Base-by-base conservation (phyloP, 2,329 filamentous ascomycete genomes). In the Mycogone perniciosa region DNA sequence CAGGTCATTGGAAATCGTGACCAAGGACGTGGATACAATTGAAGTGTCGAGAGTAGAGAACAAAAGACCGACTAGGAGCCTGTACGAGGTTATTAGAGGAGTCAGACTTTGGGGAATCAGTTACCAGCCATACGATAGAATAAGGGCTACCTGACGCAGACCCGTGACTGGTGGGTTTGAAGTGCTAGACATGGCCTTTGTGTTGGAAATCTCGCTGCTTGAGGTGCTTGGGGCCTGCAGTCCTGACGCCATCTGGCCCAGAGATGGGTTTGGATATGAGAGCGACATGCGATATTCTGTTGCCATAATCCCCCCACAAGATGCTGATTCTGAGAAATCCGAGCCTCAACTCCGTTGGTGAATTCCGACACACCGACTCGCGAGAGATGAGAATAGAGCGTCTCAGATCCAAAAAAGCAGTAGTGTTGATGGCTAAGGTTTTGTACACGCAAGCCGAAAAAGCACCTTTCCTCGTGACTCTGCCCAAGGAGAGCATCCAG, bases 31-130 rank as follows among this genome's bases (percentile, higher is more conserved):
- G 10, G 77, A 79, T 11, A 81, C 75, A 49, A 82, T 81, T 0
- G 77, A 80, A 1, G 76, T 77, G 53, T 82, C 79, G 37, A 81
- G 68, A 29, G 74, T 79, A 4, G 79, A 79, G 56, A 82, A 78
- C 11, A 82, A 68, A 2, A 82, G 69, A 3, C 79, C 77, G 3
- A 74, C 56, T 7, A 80, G 70, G 45, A 79, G 67, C 40, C 76
- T 79, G 39, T 8, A 33, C 9, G n/a, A 7, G 8, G 7, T 31
- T 9, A 47, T 46, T 35, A 47, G 48, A 44, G 26, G 4, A 4
- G 9, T n/a, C 26, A 26, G 27, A 13, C 7, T n/a, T 4, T 6
- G 11, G 2, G 7, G 34, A n/a, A 13, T 10, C 27, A 41, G 37
- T 31, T 9, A 4, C 26, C n/a, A 48, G 34, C 11, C 52, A 29